Evolutionary conservation across 495 filamentous ascomycete genomes (phyloP).

Genomic region (Staphylotrichum longicolle): DNA sequence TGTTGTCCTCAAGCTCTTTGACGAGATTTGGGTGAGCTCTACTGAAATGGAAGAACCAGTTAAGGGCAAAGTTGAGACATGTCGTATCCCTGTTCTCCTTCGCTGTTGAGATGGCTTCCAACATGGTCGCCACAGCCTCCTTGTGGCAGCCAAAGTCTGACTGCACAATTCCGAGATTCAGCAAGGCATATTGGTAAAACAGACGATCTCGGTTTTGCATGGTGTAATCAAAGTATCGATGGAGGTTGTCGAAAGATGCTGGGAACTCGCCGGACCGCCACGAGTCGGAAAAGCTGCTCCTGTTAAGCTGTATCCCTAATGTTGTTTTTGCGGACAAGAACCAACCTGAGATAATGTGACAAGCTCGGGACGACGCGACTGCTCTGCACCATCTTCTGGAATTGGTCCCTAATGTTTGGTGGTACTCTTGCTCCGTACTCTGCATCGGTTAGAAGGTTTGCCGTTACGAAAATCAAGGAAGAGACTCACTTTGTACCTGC

Average conservation of each 20-base stretch:
- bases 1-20: conserved; percentile 64
- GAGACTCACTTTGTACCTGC: conserved; percentile 71
- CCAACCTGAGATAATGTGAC: conserved; percentile 72
- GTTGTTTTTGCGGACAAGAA: conserved; percentile 7
- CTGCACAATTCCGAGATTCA: conserved; percentile 89
- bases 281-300: conserved; percentile 73
- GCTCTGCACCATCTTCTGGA: conserved; percentile 63
- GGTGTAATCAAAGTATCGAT: conserved; percentile 96
- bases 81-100: conserved; percentile 88
- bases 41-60: conserved; percentile 95
- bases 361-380: conserved; percentile 67
- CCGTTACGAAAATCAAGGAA: too few relatives aligned
- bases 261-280: conserved; percentile 91
- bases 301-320: conserved; percentile 13
- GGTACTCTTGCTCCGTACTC: conserved; percentile 65
- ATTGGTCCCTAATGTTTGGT: conserved; percentile 59
- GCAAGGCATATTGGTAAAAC: conserved; percentile 96
- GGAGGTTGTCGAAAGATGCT: conserved; percentile 83
- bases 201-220: conserved; percentile 79
- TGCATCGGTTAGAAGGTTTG: conserved; percentile 9
- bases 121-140: conserved; percentile 89
- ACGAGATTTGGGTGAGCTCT: conserved; percentile 78
- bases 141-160: conserved; percentile 90
- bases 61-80: conserved; percentile 92
- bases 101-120: conserved; percentile 87